Evolutionary conservation across 441 rosid genomes (phyloP).

Genomic region (Bruguiera hainesii): DNA sequence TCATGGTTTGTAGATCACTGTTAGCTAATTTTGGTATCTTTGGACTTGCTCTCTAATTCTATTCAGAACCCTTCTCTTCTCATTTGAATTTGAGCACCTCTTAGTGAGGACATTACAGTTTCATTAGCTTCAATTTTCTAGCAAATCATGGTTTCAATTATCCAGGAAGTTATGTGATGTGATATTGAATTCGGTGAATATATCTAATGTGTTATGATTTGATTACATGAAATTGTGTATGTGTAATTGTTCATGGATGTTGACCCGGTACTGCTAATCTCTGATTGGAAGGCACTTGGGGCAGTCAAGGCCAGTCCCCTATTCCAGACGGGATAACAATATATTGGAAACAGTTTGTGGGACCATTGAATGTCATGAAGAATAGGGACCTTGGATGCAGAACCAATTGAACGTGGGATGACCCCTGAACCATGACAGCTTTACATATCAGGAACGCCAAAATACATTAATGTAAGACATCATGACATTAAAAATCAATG

Average conservation of each 20-base stretch:
- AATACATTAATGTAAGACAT: background rate
- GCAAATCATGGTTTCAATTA: no score
- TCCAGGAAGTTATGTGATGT: no score
- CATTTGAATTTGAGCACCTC: no score
- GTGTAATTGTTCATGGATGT: slow-evolving; percentile 2
- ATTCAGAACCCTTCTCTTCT: no score
- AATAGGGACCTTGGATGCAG: background rate
- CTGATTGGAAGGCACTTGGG: slow-evolving; percentile 7
- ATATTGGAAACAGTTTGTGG: background rate
- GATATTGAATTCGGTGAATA: no score
- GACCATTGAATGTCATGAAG: background rate
- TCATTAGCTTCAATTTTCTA: no score
- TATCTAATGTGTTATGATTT: no score
- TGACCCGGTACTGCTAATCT: slow-evolving; percentile 22
- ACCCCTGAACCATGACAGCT: slow-evolving; percentile 17
- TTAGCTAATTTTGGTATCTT: no score
- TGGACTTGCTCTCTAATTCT: no score
- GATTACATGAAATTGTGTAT: no score
- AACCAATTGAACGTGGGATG: background rate
- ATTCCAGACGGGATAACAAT: background rate
- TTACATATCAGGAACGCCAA: background rate
- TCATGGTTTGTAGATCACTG: no score
- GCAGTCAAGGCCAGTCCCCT: slow-evolving; percentile 1
- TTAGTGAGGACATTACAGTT: no score
- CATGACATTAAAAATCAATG: background rate